These are phyloP conservation scores for Teratosphaeria gauchensis DNA, from an alignment of 2,329 filamentous ascomycete genomes.

Conservation along the genomic window DNA sequence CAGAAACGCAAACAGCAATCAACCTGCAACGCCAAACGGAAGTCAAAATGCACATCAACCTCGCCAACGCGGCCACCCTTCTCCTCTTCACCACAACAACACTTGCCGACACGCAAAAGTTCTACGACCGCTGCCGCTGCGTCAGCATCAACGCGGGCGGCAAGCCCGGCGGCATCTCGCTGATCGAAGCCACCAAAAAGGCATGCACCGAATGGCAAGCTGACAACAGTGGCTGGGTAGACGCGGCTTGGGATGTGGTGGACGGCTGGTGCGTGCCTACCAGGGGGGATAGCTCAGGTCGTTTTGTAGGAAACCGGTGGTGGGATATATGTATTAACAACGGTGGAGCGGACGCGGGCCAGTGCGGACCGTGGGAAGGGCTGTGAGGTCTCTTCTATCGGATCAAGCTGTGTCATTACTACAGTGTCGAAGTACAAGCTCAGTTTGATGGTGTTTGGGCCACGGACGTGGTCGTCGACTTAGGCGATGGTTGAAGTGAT, in stretches of 20 bases:
- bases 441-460: neutral
- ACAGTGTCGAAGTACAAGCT: neutral
- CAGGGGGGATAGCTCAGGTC: neutral
- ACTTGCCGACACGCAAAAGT: neutral
- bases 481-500: neutral
- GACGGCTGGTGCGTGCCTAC: neutral
- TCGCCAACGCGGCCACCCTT: neutral
- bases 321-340: neutral
- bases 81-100: neutral
- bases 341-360: neutral
- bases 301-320: neutral
- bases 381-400: neutral
- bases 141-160: neutral
- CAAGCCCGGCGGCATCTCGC: neutral
- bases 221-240: neutral
- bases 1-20: neutral
- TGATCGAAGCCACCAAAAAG: neutral
- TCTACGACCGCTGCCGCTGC: neutral
- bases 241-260: neutral
- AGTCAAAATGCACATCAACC: neutral
- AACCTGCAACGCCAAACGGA: neutral
- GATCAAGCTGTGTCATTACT: neutral
- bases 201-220: neutral
- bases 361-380: neutral
- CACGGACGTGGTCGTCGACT: neutral